Evolutionary conservation across 352 stramenopile genomes (phyloP), one percentile per base, ranked within the genome.

Genomic region (Globisporangium spinosum): DNA sequence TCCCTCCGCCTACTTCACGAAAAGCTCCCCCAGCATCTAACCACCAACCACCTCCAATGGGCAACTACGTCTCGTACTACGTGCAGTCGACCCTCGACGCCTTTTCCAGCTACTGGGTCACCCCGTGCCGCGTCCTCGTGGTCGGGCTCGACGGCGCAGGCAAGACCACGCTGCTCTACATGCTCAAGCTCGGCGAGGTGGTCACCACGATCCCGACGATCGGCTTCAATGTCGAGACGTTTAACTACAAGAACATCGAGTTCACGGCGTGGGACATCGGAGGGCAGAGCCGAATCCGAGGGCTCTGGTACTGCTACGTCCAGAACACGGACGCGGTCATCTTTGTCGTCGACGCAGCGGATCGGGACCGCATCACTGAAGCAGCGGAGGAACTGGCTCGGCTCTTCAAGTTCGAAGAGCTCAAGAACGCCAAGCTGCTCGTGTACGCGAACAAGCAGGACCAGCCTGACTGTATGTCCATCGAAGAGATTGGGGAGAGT

Each of bases 121-220:
- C 72, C 29, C 73, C 75, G 15, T 78, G 75, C 17, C 74, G 75
- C 13, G 72, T 84, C 65, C 63, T 98, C 58, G 96, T 98, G 80
- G 80, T 97, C 8, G 89, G 89, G 0, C 80, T 97, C 20, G 95
- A 99, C 79, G 94, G 91, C 13, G 95, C 94, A 35, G 96, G 95
- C 72, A 99, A 99, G 77, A 98, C 95, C 1, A 98, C 95, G 17
- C 91, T 98, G 72, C 86, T 98, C 53, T 94, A 95, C 79, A 85
- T 89, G 49, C 77, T 97, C 51, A 87, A 95, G 70, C 74, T 93
- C 3, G 73, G 74, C 3, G 80, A 91, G 47, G 72, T 74, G 2
- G 58, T 92, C 22, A 87, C 78, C n/a, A 91, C 83, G 47, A 80
- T 91, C 34, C 75, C 83, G 29, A 96, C 87, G 5, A 87, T 96